Base-by-base conservation (phyloP, 768 basidiomycete genomes). In the Suillus brevipes region DNA sequence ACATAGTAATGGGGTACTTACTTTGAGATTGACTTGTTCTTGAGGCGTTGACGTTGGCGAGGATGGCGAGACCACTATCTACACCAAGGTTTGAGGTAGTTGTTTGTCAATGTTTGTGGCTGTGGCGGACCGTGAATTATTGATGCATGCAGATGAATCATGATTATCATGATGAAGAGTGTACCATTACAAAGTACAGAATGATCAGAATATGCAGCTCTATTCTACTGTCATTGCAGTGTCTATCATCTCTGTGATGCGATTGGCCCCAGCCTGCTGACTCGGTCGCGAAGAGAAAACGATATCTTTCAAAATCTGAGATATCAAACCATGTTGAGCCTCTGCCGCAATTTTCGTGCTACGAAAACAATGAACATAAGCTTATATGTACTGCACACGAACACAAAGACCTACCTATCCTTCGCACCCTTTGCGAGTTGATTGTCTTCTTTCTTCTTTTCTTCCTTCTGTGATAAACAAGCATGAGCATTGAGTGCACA, bases 291-390 rank as follows among this genome's bases (percentile, higher is more conserved):
- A 74, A 10, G 92, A 94, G 73, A 98, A 97, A 47, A 98, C 85
- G 52, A 94, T 85, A 67, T 97, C 95, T 75, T 99, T 98, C 73
- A 99, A 83, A 6, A 97, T 88, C 73, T 98, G 96, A 2, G 95
- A 83, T 66, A 97, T 95, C 62, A 99, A 86, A 2, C 95, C 96
- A 69, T 98, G 95, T 69, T 97, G 94, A 1, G 92, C 92, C 73
- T 98, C 95, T 5, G 89, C 84, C 0, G 95, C 89, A 62, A 98
- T 94, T 71, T 92, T 95, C 47, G 87, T 89, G 74, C 96, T 98
- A 70, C 34, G 13, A 13, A 40, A 37, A 5, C n/a, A n/a, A n/a
- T n/a, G n/a, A n/a, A n/a, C 42, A 25, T 31, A 52, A 67, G 4
- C 36, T 37, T 42, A 34, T 31, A 7, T 13, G 7, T 18, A 56